Conservation (phyloP, 306 rosid species). For the Trifolium repens region DNA sequence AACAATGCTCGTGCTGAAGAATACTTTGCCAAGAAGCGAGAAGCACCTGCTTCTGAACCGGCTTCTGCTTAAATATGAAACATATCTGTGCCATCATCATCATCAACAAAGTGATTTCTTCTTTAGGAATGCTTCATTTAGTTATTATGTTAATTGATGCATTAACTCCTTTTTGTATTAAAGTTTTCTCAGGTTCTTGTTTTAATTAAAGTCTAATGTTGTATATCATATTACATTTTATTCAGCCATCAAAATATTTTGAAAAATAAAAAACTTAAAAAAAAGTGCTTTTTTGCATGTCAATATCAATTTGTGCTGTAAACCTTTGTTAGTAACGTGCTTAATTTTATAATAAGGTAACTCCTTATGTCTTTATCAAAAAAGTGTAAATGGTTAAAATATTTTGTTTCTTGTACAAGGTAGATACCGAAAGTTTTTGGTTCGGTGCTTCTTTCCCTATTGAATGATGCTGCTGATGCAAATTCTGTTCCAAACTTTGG, state of each 20-base stretch:
- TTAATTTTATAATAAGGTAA: slow-evolving; percentile 22
- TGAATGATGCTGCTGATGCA: slow-evolving; percentile 39
- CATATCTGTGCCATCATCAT: not conserved
- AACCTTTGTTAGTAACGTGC: slow-evolving; percentile 12
- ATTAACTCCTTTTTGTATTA: slow-evolving; percentile 28
- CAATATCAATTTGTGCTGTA: slow-evolving; percentile 10
- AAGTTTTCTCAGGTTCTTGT: slow-evolving; percentile 25
- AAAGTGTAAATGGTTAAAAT: slow-evolving; percentile 19
- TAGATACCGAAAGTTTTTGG: slow-evolving; percentile 30
- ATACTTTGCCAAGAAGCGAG: slow-evolving; percentile 90
- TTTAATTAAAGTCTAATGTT: slow-evolving; percentile 28
- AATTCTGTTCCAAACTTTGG: slow-evolving; percentile 18
- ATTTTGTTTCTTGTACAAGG: slow-evolving; percentile 33
- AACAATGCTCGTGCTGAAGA: slow-evolving; percentile 95
- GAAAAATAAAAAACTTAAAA: not conserved
- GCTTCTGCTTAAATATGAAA: slow-evolving; percentile 50
- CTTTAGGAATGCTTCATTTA: slow-evolving; percentile 34
- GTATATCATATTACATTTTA: slow-evolving; percentile 35
- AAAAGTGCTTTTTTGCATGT: slow-evolving; percentile 19
- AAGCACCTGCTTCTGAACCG: slow-evolving; percentile 66
- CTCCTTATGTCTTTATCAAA: slow-evolving; percentile 4
- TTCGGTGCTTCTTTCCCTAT: slow-evolving; percentile 7
- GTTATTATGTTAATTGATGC: slow-evolving; percentile 4
- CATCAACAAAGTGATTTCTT: slow-evolving; percentile 26
- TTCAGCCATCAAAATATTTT: slow-evolving; percentile 34